A percentile compares a stretch with the other conserved stretches of the same genome.
Conservation (phyloP, 768 basidiomycete genomes). For the Hydnomerulius pinastri region DNA sequence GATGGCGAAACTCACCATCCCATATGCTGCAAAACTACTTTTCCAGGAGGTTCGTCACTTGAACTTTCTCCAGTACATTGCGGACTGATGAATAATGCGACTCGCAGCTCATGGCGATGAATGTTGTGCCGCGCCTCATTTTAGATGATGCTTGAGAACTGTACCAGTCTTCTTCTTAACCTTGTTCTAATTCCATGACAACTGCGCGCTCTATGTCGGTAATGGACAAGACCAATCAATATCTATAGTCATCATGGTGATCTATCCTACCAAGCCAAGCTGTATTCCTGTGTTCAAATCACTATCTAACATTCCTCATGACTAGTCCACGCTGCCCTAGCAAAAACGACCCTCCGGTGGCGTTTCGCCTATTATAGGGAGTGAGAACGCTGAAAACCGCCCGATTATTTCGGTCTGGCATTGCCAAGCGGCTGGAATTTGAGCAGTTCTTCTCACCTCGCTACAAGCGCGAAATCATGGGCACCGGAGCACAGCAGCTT, state of each 20-base stretch:
- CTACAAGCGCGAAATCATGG: background rate
- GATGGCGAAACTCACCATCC: slow-evolving; percentile 93
- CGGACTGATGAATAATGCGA: slow-evolving; percentile 4
- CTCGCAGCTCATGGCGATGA: slow-evolving; percentile 91
- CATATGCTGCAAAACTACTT: slow-evolving; percentile 91
- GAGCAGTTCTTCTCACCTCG: no score
- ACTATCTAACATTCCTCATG: no score
- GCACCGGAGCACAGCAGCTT: slow-evolving; percentile 4
- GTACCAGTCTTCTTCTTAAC: background rate
- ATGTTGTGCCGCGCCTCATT: slow-evolving; percentile 86
- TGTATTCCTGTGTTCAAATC: slow-evolving; percentile 16
- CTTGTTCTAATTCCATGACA: slow-evolving; percentile 1
- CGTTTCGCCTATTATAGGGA: slow-evolving; percentile 4
- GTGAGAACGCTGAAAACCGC: background rate
- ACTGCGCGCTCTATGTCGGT: slow-evolving; percentile 6
- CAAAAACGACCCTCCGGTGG: slow-evolving; percentile 17
- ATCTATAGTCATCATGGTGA: background rate
- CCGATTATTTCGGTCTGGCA: background rate
- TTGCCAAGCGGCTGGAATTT: background rate
- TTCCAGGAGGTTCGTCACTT: slow-evolving; percentile 76
- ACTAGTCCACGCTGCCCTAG: background rate
- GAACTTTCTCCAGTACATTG: background rate
- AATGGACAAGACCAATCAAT: background rate
- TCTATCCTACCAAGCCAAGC: slow-evolving; percentile 5
- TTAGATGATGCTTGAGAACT: slow-evolving; percentile 70